A percentile compares a stretch with the other conserved stretches of the same genome.
Evolutionary conservation across 1,284 basidiomycete species (phyloP).

Genomic region (Marasmius oreades): DNA sequence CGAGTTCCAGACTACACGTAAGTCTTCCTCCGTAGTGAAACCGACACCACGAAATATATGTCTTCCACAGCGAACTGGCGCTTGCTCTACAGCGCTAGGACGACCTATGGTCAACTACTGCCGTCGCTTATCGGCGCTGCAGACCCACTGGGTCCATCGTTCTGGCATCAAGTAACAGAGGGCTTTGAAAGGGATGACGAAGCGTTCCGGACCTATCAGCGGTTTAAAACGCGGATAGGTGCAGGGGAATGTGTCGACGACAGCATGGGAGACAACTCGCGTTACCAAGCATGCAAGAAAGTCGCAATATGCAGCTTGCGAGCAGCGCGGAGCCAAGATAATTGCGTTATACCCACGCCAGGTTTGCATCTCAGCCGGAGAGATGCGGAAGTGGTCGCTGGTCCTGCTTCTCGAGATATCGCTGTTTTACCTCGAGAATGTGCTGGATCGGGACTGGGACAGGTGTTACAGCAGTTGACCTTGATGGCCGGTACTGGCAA

Average conservation of each 20-base stretch:
- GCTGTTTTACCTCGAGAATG: conserved; percentile 1
- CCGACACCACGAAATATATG: not conserved
- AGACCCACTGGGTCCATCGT: conserved; percentile 37
- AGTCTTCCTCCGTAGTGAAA: not conserved
- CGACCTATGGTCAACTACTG: conserved; percentile 41
- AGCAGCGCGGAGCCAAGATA: conserved; percentile 43
- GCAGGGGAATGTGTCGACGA: conserved; percentile 30
- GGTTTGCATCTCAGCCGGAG: not conserved
- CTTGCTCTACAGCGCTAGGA: conserved; percentile 54
- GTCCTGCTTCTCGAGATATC: not conserved
- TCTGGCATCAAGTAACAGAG: conserved; percentile 63
- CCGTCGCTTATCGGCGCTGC: conserved; percentile 14
- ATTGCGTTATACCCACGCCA: conserved; percentile 33
- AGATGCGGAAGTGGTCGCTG: not conserved
- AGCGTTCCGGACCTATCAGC: conserved; percentile 42
- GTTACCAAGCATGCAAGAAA: conserved; percentile 37
- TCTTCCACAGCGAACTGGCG: conserved; percentile 43
- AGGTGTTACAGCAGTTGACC: conserved; percentile 9
- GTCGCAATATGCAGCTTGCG: conserved; percentile 44
- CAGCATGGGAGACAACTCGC: not conserved
- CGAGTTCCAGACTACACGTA: conserved; percentile 33
- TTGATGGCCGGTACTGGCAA: not conserved
- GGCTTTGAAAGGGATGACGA: conserved; percentile 45
- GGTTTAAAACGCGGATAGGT: conserved; percentile 37
- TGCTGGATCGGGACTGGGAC: conserved; percentile 3